Evolutionary conservation across 805 yeast genomes (phyloP).

Genomic region (Scheffersomyces ergatensis): DNA sequence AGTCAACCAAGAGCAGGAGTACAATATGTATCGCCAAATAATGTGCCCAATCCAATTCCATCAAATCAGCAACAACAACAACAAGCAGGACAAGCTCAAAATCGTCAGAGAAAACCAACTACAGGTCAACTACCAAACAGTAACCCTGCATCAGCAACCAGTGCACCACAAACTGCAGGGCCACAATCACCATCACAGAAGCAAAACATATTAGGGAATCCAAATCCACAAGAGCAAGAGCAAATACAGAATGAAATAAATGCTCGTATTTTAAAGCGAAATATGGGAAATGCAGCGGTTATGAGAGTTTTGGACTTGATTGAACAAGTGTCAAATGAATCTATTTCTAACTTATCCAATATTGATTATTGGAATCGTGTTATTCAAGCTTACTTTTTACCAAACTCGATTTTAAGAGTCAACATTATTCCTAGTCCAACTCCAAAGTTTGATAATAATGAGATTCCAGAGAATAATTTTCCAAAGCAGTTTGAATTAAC

Average conservation of each 20-base stretch:
- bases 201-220: constrained; percentile 1
- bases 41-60: constrained; percentile 4
- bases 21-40: constrained; percentile 3
- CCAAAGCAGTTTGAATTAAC: constrained; percentile 58
- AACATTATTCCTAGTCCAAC: constrained; percentile 16
- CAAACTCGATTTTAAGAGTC: constrained; percentile 27
- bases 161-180: constrained; percentile 1
- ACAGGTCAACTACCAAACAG: constrained; percentile 2
- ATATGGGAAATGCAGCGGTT: constrained; percentile 42
- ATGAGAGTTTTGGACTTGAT: constrained; percentile 37
- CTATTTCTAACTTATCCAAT: constrained; percentile 22
- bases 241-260: constrained; percentile 27
- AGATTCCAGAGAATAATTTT: not conserved
- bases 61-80: constrained; percentile 1
- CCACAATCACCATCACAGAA: not conserved
- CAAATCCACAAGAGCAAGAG: constrained; percentile 8
- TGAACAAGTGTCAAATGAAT: constrained; percentile 36
- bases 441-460: not conserved
- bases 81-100: not conserved
- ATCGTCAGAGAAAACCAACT: not conserved
- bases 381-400: constrained; percentile 29
- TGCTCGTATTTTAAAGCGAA: constrained; percentile 34
- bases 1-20: constrained; percentile 13
- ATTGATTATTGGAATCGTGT: constrained; percentile 37
- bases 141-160: not conserved